Evolutionary conservation across 164 flowering plant genomes (phyloP).

Genomic region (Nymphaea colorata): DNA sequence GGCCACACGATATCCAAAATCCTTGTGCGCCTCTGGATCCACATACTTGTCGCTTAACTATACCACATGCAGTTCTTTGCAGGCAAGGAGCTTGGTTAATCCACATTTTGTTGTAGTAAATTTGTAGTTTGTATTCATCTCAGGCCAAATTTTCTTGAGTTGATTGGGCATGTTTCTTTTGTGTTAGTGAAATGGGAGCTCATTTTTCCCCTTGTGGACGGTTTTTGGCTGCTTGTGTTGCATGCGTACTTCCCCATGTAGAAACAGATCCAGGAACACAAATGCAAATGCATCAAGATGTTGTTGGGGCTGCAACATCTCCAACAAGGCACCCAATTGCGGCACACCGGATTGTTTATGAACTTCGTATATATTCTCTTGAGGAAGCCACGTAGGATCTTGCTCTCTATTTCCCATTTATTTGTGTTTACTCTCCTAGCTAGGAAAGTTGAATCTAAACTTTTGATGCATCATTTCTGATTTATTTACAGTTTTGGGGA

Average conservation of each 20-base stretch:
- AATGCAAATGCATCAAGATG: slow-evolving; percentile 38
- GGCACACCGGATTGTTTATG: slow-evolving; percentile 84
- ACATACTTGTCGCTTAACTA: slow-evolving; percentile 57
- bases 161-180: not conserved
- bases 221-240: slow-evolving; percentile 96
- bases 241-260: slow-evolving; percentile 66
- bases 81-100: slow-evolving; percentile 36
- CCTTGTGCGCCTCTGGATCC: slow-evolving; percentile 65
- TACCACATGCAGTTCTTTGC: slow-evolving; percentile 98
- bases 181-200: slow-evolving; percentile 98
- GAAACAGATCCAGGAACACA: slow-evolving; percentile 80
- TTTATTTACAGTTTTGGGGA: slow-evolving; percentile 49
- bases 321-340: slow-evolving; percentile 96
- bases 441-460: too few species aligned
- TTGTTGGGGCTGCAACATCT: slow-evolving; percentile 56
- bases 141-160: not conserved
- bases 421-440: not conserved
- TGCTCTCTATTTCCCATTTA: not conserved
- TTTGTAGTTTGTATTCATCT: not conserved
- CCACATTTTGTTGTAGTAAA: too few species aligned
- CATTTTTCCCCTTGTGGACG: slow-evolving; percentile 99
- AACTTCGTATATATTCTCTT: slow-evolving; percentile 93
- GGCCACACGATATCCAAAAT: slow-evolving; percentile 78
- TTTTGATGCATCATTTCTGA: not conserved
- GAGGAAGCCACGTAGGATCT: slow-evolving; percentile 82